Evolutionary conservation across 331 rosid genomes (phyloP), one percentile per base, ranked within the genome.

Genomic region (Arachis monticola): DNA sequence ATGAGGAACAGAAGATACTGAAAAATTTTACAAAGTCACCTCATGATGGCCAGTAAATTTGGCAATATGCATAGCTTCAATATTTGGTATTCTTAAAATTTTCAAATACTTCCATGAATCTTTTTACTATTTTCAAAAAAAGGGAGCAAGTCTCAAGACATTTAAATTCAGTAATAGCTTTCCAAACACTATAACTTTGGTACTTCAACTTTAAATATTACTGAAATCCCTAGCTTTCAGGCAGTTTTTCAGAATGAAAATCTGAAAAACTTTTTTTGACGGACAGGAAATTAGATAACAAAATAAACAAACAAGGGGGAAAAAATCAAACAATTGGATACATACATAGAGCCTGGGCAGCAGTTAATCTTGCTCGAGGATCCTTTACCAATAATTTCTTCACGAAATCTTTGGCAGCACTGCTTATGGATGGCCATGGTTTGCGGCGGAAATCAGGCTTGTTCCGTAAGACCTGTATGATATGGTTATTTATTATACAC

Each of bases 311-410:
- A 59, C 41, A 69, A 38, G 41, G 5, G 5, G 4, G 1, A 38
- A 38, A 4, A 38, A 38, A 38, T 77, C 52, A 56, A 51, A 40
- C 22, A 42, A 69, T 30, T 74, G 59, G 84, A 53, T 14, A 84
- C 97, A 72, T 90, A 95, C 99, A 95, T 69, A 95, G 81, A 76
- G 99, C 99, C 92, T 95, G 99, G 57, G 99, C 97, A 86, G 99
- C 99, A 80, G 99, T 95, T 68, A 87, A 87, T 84, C 99, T 92
- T 57, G 97, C 98, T 41, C 96, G 86, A 45, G 97, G 98, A 83
- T 95, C 99, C 88, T 95, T 95, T 72, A 95, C 97, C 46, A 95
- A 77, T 87, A 95, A 83, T 85, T 95, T 95, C 88, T 87, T 95
- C 66, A 95, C 89, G 86, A 95, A 92, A 84, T 95, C 99, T 83